phyloP scores from a whole-genome alignment of 116 monocot species.

The Cymodocea nodosa region DNA sequence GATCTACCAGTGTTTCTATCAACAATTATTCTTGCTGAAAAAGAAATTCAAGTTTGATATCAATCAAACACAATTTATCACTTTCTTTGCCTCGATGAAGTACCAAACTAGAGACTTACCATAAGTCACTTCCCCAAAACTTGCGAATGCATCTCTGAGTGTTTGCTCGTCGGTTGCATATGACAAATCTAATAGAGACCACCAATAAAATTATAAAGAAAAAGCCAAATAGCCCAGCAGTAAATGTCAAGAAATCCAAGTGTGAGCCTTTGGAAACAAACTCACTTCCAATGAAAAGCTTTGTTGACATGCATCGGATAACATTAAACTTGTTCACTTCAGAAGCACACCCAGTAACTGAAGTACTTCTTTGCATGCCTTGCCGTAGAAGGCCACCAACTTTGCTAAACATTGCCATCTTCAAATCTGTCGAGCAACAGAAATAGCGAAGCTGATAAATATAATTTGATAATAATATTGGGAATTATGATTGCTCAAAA shows the following conservation, averaged over 20 bases:
- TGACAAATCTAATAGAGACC: constrained; percentile 32
- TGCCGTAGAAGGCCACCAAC: constrained; percentile 38
- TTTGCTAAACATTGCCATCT: constrained; percentile 57
- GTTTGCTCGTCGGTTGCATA: constrained; percentile 38
- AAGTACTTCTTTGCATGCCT: constrained; percentile 7
- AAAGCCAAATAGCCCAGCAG: neutral
- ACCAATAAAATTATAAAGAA: neutral
- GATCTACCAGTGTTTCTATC: constrained; percentile 50
- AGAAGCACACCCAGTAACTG: constrained; percentile 10
- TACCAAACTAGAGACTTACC: constrained; percentile 15
- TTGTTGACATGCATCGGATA: constrained; percentile 31
- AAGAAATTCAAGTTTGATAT: neutral
- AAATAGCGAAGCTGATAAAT: no score
- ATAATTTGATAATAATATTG: no score
- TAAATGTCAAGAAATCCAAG: neutral
- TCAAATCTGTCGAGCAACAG: no score
- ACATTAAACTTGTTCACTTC: constrained; percentile 21
- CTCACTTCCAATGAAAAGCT: constrained; percentile 54
- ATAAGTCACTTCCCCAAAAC: constrained; percentile 53
- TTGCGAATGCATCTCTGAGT: constrained; percentile 45
- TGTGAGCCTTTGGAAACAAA: no score
- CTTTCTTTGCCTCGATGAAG: neutral
- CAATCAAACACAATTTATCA: neutral
- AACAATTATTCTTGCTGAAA: constrained; percentile 38
- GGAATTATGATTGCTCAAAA: no score